These are phyloP conservation scores for Pholiota microspora DNA, from an alignment of 768 basidiomycete species.

Conservation along the genomic window DNA sequence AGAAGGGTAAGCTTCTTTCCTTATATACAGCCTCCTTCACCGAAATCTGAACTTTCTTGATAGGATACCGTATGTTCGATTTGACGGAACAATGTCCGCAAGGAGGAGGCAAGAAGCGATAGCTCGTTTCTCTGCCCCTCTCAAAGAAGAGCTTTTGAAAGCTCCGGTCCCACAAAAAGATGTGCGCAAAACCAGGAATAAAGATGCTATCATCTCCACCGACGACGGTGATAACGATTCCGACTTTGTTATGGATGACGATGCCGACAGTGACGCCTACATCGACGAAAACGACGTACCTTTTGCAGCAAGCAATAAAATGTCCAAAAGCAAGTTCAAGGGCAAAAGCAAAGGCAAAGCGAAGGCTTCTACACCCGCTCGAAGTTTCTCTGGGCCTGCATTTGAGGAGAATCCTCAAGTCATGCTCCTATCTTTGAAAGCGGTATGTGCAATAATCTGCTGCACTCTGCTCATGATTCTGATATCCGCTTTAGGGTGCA, in stretches of 20 bases:
- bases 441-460: conserved; percentile 30
- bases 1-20: conserved; percentile 57
- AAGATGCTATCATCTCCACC: conserved; percentile 3
- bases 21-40: too few species aligned
- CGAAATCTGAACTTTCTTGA: not conserved
- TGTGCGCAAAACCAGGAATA: conserved; percentile 2
- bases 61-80: conserved; percentile 76
- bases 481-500: conserved; percentile 50
- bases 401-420: conserved; percentile 60
- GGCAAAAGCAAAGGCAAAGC: conserved; percentile 36
- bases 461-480: not conserved
- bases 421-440: conserved; percentile 86
- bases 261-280: conserved; percentile 30
- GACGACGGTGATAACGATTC: conserved; percentile 30
- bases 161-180: conserved; percentile 1
- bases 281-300: conserved; percentile 20
- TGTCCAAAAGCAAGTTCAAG: too few species aligned
- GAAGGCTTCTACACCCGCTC: conserved; percentile 22
- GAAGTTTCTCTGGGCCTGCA: not conserved
- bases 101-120: conserved; percentile 76
- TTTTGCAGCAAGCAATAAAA: conserved; percentile 8
- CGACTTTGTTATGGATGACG: conserved; percentile 31
- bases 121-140: conserved; percentile 67
- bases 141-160: conserved; percentile 30
- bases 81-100: conserved; percentile 87